Base-by-base conservation (phyloP, 352 stramenopile species). In the Phytophthora pinifolia region DNA sequence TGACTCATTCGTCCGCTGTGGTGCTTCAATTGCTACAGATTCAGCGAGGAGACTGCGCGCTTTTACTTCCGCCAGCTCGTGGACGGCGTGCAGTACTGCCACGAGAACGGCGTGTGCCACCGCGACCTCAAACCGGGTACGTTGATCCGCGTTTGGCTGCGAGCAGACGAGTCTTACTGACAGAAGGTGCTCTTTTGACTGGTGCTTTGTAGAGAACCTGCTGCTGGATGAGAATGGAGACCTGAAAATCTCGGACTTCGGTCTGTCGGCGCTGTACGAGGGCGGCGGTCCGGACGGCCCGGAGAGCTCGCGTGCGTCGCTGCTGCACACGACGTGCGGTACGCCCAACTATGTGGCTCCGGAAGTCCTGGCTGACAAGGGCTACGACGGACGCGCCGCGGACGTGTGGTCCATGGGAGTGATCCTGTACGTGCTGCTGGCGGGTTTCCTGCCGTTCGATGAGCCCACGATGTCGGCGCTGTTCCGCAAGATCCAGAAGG, bases 161-260 rank as follows among this genome's bases (percentile, higher is more conserved):
- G 22, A 27, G 6, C 6, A 2, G 22, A 6, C 22, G 22, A 27
- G 22, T 27, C 22, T 27, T 27, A 25, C 22, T 27, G 22, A 27
- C 22, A 27, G 22, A 27, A 27, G 4, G 1, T 27, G 22, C 4
- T 27, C 35, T 27, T 13, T 44, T 56, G n/a, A 8, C 31, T 17
- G 25, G 4, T 47, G 41, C 4, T 59, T 55, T 65, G 22, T 61
- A 68, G 92, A 98, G 56, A 99, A 99, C 67, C 66, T 99, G 52
- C 79, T 99, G 20, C 74, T 99, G 17, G 96, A 99, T 56, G 80
- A 96, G 45, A 87, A 98, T 73, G 85, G 89, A 69, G 98, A 98
- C 60, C 72, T 99, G 13, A 99, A 99, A 75, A 99, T 99, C 71
- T 98, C 93, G 39, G 98, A 99, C 75, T 99, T 99, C 85, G 97